These are phyloP conservation scores for Globisporangium camurandrum DNA, from an alignment of 352 stramenopile genomes.

Conservation along the genomic window DNA sequence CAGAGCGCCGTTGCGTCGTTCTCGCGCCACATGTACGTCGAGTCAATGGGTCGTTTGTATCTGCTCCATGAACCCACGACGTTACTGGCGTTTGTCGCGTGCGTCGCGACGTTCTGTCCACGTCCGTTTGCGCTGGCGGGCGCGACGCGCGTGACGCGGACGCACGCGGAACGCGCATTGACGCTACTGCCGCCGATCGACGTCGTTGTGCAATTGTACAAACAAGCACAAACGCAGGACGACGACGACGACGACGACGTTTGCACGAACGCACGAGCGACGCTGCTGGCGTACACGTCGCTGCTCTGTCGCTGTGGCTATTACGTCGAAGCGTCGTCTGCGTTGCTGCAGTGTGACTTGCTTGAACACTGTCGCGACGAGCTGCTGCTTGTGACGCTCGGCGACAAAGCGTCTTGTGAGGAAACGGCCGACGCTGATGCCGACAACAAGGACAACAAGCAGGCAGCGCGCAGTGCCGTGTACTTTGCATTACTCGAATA, in stretches of 20 bases:
- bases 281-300: constrained; percentile 52
- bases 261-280: constrained; percentile 16
- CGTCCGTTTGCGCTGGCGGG: constrained; percentile 62
- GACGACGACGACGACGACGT: constrained; percentile 7
- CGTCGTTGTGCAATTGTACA: constrained; percentile 33
- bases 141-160: constrained; percentile 24
- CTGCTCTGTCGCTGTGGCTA: constrained; percentile 46
- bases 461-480: constrained; percentile 19
- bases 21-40: constrained; percentile 85
- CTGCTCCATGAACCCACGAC: constrained; percentile 51
- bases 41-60: constrained; percentile 76
- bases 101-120: constrained; percentile 50
- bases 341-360: constrained; percentile 52
- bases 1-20: constrained; percentile 61
- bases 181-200: constrained; percentile 47
- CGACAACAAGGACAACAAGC: not conserved
- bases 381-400: constrained; percentile 13
- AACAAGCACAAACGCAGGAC: constrained; percentile 4
- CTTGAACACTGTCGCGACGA: constrained; percentile 52
- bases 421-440: no score
- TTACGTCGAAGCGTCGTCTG: constrained; percentile 42
- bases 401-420: no score
- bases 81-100: constrained; percentile 53
- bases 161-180: constrained; percentile 63
- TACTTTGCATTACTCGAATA: constrained; percentile 68